Base-by-base conservation (phyloP, 768 basidiomycete genomes). In the Candolleomyces aberdarensis region DNA sequence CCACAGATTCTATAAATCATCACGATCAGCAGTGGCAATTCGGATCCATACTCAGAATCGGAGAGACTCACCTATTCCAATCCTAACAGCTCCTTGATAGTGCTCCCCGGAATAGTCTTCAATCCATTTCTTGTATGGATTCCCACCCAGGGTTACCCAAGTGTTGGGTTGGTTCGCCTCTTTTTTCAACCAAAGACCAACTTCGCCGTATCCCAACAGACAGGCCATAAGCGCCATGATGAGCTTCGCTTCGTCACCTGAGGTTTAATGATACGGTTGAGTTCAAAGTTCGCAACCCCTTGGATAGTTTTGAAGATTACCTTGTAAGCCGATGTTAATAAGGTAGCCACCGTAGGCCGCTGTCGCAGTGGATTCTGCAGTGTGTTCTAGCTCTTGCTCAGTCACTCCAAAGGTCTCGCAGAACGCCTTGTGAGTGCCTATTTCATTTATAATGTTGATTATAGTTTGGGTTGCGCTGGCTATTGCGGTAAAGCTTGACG, bases 161-260 rank as follows among this genome's bases (percentile, higher is more conserved):
- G 77, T 81, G 26, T 76, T 75, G n/a, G 66, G 70, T 10, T 74
- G 77, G 44, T 64, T 66, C 40, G 76, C 81, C 61, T 88, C 80
- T 40, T 80, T 83, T 70, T 85, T 82, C 36, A 98, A 75, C 87
- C 93, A 92, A 44, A 92, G 74, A 1, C 94, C 95, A 0, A 95
- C 92, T 70, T 96, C 92, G 11, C 95, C 95, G 69, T 97, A 98
- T 2, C 95, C 96, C 0, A 96, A 75, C 9, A 96, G 78, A 70
- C 96, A 98, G 8, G 92, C 88, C 10, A 90, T 85, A 1, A 95
- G 80, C 0, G 92, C 89, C 75, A 97, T 86, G n/a, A 89, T 69
- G 5, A 96, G 75, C 62, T 83, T 87, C 40, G 83, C 81, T 4
- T 82, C 71, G 67, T 95, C 92, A 0, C 92, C 92, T 84, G 59